Conservation (phyloP, 2,329 filamentous ascomycete species). For the Colletotrichum chrysophilum region DNA sequence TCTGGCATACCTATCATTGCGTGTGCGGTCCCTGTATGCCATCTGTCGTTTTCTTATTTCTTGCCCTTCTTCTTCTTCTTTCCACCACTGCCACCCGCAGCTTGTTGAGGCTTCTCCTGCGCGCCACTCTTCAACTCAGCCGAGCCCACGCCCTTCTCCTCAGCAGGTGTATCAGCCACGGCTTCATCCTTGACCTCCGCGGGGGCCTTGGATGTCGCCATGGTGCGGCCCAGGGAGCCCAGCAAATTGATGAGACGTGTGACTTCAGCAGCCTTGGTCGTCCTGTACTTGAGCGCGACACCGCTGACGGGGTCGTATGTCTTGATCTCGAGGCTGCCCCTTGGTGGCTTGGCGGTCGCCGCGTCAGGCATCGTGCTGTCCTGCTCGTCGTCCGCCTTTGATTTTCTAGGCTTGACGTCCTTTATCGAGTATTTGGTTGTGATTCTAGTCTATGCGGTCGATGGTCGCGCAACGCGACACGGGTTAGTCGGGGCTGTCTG, state of each 20-base stretch:
- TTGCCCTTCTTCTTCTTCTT: slow-evolving; percentile 78
- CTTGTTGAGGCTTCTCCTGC: slow-evolving; percentile 30
- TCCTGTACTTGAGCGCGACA: slow-evolving; percentile 87
- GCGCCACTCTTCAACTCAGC: slow-evolving; percentile 31
- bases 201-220: slow-evolving; percentile 50
- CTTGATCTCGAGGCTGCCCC: slow-evolving; percentile 81
- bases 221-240: slow-evolving; percentile 74
- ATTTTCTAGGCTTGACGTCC: slow-evolving; percentile 38
- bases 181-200: slow-evolving; percentile 46
- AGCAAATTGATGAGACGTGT: slow-evolving; percentile 79
- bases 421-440: slow-evolving; percentile 89
- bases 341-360: slow-evolving; percentile 51
- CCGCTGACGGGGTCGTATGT: slow-evolving; percentile 87
- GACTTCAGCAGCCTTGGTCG: slow-evolving; percentile 89
- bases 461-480: neutral
- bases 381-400: slow-evolving; percentile 28
- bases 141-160: slow-evolving; percentile 36
- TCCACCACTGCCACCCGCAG: slow-evolving; percentile 43
- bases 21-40: neutral
- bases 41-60: slow-evolving; percentile 53
- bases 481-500: neutral
- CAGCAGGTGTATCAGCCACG: slow-evolving; percentile 43
- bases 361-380: slow-evolving; percentile 31
- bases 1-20: neutral
- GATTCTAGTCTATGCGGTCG: slow-evolving; percentile 73